Conservation (phyloP, 768 basidiomycete genomes). For the Podaxis sp. region DNA sequence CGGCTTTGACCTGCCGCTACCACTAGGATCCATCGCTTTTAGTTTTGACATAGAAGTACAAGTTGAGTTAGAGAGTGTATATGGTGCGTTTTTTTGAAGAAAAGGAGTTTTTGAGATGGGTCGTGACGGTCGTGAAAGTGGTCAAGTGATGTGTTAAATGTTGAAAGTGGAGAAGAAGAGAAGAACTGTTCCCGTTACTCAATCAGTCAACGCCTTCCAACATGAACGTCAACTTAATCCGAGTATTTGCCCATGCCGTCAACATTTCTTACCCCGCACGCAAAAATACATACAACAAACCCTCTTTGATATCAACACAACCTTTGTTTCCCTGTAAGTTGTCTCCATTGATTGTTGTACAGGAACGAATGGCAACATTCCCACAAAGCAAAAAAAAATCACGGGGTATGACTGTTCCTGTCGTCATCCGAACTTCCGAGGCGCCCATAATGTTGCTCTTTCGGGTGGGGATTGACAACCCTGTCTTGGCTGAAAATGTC, state of each 20-base stretch:
- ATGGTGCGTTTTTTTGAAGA: background rate
- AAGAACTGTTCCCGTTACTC: background rate
- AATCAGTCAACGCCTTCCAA: background rate
- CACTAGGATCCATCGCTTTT: background rate
- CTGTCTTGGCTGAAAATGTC: background rate
- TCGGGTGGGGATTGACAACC: background rate
- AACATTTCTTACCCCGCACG: background rate
- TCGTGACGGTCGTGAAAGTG: background rate
- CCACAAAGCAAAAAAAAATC: background rate
- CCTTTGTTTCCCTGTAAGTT: background rate
- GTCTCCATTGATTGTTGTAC: background rate
- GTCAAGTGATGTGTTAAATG: background rate
- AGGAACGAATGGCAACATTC: background rate
- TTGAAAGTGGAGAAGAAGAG: background rate
- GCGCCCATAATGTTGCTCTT: background rate
- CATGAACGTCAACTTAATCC: background rate
- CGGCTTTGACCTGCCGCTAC: background rate
- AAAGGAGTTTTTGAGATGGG: background rate
- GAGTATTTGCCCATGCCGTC: conserved; percentile 9
- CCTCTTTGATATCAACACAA: background rate
- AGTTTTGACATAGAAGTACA: background rate
- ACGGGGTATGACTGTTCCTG: background rate
- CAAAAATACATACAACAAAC: background rate
- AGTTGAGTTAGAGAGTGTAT: background rate
- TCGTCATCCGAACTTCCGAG: background rate